Evolutionary conservation across 176 grass and related monocot genomes (phyloP).

Genomic region (Echinochloa phyllopogon): DNA sequence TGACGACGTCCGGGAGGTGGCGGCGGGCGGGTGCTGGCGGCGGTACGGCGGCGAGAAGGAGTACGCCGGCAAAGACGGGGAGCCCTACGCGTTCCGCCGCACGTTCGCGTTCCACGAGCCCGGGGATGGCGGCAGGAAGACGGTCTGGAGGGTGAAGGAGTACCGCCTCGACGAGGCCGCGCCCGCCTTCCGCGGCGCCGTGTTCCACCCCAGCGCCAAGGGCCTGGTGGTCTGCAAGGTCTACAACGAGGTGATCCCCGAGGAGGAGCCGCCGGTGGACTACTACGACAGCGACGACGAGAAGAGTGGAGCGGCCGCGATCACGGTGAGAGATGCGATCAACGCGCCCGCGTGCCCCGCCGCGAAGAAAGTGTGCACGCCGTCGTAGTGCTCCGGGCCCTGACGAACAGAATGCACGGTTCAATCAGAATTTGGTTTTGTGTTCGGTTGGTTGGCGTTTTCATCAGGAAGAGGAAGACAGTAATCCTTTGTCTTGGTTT

Average conservation of each 20-base stretch:
- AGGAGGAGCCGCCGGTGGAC: neutral
- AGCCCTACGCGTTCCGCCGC: slow-evolving; percentile 3
- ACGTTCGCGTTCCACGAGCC: slow-evolving; percentile 20
- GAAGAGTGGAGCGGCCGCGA: neutral
- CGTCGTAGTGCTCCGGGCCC: neutral
- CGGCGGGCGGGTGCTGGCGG: neutral
- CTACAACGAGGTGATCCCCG: neutral
- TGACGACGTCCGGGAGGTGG: too few species aligned
- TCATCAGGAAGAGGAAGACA: too few species aligned
- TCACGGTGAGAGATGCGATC: neutral
- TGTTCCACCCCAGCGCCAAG: slow-evolving; percentile 12
- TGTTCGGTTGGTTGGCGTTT: too few species aligned
- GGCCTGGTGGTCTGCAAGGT: slow-evolving; percentile 27
- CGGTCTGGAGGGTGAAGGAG: slow-evolving; percentile 36
- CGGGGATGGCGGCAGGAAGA: neutral
- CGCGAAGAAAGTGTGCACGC: neutral
- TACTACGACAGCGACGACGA: neutral
- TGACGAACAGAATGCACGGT: neutral
- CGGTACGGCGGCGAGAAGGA: slow-evolving; percentile 1
- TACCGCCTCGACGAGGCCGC: slow-evolving; percentile 20
- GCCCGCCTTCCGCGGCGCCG: slow-evolving; percentile 14
- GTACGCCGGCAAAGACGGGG: neutral
- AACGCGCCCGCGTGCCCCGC: neutral
- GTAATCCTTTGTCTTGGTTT: too few species aligned
- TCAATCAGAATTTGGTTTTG: too few species aligned